Evolutionary conservation across 108 stramenopile genomes (phyloP).

Genomic region (Pseudonitzschia multistriata): DNA sequence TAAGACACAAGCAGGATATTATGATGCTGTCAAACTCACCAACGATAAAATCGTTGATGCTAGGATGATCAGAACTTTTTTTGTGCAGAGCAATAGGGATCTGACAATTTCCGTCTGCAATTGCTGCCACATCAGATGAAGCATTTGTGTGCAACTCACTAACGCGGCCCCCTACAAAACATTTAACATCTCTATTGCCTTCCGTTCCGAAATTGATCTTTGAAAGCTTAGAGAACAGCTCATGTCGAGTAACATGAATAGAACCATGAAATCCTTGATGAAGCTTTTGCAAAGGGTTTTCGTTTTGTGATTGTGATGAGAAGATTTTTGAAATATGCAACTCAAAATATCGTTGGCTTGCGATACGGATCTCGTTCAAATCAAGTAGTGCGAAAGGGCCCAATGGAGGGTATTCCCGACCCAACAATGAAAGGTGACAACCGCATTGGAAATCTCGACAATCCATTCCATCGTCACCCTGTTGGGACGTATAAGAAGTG

Average conservation of each 20-base stretch:
- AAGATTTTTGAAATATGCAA: conserved; percentile 1
- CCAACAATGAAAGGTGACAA: conserved; percentile 22
- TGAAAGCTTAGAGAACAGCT: not conserved
- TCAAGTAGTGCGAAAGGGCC: conserved; percentile 8
- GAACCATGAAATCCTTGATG: conserved; percentile 31
- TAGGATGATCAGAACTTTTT: not conserved
- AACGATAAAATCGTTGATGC: conserved; percentile 29
- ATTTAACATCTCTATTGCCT: not conserved
- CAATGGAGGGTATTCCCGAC: not conserved
- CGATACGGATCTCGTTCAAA: conserved; percentile 25
- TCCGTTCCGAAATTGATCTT: not conserved
- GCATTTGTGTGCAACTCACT: not conserved
- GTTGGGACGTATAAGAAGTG: not conserved
- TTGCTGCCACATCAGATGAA: not conserved
- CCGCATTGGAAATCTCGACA: not conserved
- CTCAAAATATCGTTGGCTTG: conserved; percentile 4
- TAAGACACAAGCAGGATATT: conserved; percentile 63
- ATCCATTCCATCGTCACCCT: not conserved
- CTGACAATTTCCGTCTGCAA: conserved; percentile 25
- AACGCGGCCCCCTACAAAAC: conserved; percentile 20
- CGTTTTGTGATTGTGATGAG: not conserved
- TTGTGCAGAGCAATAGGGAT: conserved; percentile 9
- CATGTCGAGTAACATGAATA: conserved; percentile 5
- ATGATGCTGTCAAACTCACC: conserved; percentile 37
- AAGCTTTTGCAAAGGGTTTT: not conserved